These are phyloP conservation scores for Petunia hybrid DNA, from an alignment of 305 asterid genomes.

Conservation along the genomic window DNA sequence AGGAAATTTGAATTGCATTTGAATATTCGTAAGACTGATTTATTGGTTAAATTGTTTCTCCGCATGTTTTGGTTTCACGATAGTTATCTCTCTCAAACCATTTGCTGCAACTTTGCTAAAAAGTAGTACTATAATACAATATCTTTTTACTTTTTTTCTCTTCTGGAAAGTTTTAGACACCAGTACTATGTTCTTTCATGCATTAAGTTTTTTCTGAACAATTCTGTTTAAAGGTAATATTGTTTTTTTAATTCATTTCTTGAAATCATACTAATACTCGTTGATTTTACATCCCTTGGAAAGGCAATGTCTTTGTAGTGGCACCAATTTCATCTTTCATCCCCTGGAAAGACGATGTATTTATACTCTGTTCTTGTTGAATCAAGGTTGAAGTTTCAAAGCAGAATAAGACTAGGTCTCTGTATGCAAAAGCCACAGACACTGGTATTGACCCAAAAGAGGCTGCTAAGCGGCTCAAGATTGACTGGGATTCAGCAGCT, in stretches of 20 bases:
- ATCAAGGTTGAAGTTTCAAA: conserved; percentile 62
- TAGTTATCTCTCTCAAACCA: neutral
- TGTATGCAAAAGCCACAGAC: conserved; percentile 84
- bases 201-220: neutral
- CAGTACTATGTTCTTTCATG: conserved; percentile 13
- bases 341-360: neutral
- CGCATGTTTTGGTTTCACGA: neutral
- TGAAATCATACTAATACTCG: neutral
- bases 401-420: conserved; percentile 68
- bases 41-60: neutral
- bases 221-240: neutral
- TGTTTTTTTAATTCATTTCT: neutral
- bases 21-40: neutral
- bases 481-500: conserved; percentile 97
- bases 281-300: conserved; percentile 15
- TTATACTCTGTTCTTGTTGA: conserved; percentile 12
- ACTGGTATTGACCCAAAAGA: conserved; percentile 80
- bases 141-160: neutral
- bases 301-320: neutral
- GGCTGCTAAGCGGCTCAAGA: conserved; percentile 86
- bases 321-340: conserved; percentile 5
- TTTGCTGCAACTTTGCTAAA: neutral
- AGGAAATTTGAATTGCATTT: neutral
- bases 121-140: neutral
- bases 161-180: neutral